These are phyloP conservation scores for Cryphonectria naterciae DNA, from an alignment of 2,329 filamentous ascomycete species.

Conservation along the genomic window DNA sequence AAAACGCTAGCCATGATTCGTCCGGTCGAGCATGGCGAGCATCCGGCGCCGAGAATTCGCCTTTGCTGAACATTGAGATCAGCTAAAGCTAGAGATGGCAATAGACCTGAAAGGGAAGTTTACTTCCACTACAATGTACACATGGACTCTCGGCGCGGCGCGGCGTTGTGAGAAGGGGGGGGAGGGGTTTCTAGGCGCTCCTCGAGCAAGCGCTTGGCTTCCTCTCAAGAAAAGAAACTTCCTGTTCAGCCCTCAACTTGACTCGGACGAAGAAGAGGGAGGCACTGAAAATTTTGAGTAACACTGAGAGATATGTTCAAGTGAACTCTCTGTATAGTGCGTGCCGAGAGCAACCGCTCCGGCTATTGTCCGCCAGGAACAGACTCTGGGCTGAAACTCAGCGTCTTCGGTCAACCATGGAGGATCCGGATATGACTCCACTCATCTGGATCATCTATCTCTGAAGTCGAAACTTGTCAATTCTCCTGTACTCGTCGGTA, in stretches of 20 bases:
- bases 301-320: neutral
- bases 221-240: slow-evolving; percentile 7
- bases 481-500: slow-evolving; percentile 17
- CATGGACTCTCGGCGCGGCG: slow-evolving; percentile 17
- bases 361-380: slow-evolving; percentile 10
- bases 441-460: slow-evolving; percentile 28
- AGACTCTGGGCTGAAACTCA: slow-evolving; percentile 25
- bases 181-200: neutral
- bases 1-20: neutral
- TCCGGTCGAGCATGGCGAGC: neutral
- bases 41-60: slow-evolving; percentile 11
- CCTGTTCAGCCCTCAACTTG: slow-evolving; percentile 16
- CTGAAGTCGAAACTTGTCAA: slow-evolving; percentile 24
- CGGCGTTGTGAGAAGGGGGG: slow-evolving; percentile 4
- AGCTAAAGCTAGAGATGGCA: neutral
- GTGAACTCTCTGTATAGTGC: neutral
- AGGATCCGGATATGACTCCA: slow-evolving; percentile 22
- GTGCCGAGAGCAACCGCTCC: neutral
- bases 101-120: neutral
- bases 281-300: slow-evolving; percentile 18
- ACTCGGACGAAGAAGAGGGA: slow-evolving; percentile 16
- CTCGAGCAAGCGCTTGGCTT: slow-evolving; percentile 17
- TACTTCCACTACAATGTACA: slow-evolving; percentile 8
- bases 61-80: slow-evolving; percentile 8
- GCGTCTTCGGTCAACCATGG: slow-evolving; percentile 25